phyloP scores from a whole-genome alignment of 2,329 filamentous ascomycete genomes.

The Ophiostoma pallidulum region DNA sequence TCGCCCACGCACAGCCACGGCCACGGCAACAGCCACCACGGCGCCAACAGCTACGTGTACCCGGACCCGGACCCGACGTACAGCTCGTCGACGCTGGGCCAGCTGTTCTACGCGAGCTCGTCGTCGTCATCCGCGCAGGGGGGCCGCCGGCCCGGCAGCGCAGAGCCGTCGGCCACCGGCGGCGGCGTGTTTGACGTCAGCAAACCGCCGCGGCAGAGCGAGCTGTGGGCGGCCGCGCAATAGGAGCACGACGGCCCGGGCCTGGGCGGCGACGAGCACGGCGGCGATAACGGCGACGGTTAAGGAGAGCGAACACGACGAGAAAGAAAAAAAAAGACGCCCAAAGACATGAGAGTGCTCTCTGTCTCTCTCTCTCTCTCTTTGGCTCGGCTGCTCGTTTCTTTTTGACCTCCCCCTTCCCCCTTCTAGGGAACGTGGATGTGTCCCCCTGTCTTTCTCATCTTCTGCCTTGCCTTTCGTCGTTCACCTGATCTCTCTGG shows the following conservation, averaged over 20 bases:
- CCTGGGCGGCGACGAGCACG: too few relatives aligned
- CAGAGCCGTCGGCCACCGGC: slow-evolving; percentile 46
- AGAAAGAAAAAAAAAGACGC: too few relatives aligned
- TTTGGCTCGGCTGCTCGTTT: not conserved
- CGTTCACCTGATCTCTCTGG: too few relatives aligned
- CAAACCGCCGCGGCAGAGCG: slow-evolving; percentile 41
- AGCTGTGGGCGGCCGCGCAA: slow-evolving; percentile 44
- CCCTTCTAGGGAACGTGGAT: too few relatives aligned
- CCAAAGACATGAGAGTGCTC: too few relatives aligned
- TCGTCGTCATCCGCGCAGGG: not conserved
- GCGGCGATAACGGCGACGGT: not conserved
- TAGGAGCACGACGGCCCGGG: slow-evolving; percentile 18
- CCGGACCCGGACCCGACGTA: slow-evolving; percentile 67
- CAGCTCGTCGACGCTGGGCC: slow-evolving; percentile 48
- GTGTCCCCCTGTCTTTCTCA: not conserved
- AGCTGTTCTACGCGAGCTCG: slow-evolving; percentile 61
- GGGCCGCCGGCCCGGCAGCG: slow-evolving; percentile 66
- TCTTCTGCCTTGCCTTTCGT: too few relatives aligned
- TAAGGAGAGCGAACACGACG: too few relatives aligned
- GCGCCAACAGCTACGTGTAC: slow-evolving; percentile 53
- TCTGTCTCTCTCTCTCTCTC: not conserved
- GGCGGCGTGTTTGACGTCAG: slow-evolving; percentile 7
- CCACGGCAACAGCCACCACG: not conserved
- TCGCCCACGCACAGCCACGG: slow-evolving; percentile 12
- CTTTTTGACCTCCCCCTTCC: not conserved